These are phyloP conservation scores for Peronospora farinosa DNA, from an alignment of 352 stramenopile species.

Conservation along the genomic window DNA sequence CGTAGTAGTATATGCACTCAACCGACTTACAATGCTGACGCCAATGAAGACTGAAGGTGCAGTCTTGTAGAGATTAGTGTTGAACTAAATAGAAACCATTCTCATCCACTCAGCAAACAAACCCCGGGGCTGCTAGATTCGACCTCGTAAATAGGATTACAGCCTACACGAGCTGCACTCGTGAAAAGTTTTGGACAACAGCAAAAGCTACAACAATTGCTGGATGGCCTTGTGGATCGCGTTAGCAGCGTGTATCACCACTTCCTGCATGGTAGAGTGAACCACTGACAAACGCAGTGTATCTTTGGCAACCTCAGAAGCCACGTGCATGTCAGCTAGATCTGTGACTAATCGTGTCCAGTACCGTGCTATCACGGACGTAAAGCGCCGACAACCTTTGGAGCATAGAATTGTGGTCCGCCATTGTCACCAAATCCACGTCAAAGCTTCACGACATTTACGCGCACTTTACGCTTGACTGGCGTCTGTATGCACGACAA, in stretches of 20 bases:
- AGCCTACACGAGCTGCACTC: too few species aligned
- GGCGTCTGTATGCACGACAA: conserved; percentile 95
- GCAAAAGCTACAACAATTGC: too few species aligned
- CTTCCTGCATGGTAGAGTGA: conserved; percentile 79
- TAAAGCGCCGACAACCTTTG: conserved; percentile 87
- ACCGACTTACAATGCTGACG: conserved; percentile 19
- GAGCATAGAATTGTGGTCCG: conserved; percentile 96
- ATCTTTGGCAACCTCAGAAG: conserved; percentile 80
- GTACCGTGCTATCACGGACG: conserved; percentile 41
- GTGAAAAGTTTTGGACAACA: too few species aligned
- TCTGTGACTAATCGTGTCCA: conserved; percentile 84
- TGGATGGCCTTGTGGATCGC: too few species aligned
- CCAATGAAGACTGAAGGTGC: not conserved
- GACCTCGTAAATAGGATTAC: too few species aligned
- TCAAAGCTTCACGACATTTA: conserved; percentile 72
- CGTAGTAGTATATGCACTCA: conserved; percentile 16
- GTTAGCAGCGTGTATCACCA: too few species aligned
- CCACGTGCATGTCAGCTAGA: conserved; percentile 91
- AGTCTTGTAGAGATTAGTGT: conserved; percentile 15
- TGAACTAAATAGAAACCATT: conserved; percentile 18
- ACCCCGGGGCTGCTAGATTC: too few species aligned
- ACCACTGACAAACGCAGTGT: conserved; percentile 94
- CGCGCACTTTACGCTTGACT: conserved; percentile 94
- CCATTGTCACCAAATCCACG: conserved; percentile 94
- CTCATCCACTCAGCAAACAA: not conserved